Evolutionary conservation across 2,329 filamentous ascomycete species (phyloP).

Genomic region (Calonectria leucothoes): DNA sequence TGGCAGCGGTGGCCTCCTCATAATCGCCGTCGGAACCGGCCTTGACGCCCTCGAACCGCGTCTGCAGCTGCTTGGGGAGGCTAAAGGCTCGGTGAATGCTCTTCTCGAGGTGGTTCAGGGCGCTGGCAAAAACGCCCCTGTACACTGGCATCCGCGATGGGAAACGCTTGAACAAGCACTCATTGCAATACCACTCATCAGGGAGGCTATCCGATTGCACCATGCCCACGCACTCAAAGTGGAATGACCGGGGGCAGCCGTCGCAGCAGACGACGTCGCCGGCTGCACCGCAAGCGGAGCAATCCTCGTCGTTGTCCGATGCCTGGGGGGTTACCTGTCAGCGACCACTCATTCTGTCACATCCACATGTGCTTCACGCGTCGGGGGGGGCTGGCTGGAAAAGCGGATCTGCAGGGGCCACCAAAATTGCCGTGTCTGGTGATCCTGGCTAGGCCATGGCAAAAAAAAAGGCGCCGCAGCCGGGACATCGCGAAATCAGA

Average conservation of each 20-base stretch:
- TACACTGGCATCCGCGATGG: slow-evolving; percentile 58
- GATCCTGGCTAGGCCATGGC: slow-evolving; percentile 28
- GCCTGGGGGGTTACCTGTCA: slow-evolving; percentile 47
- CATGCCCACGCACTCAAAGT: slow-evolving; percentile 89
- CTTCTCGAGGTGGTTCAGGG: slow-evolving; percentile 74
- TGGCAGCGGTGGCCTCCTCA: slow-evolving; percentile 71
- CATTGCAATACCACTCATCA: slow-evolving; percentile 88
- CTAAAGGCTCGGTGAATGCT: slow-evolving; percentile 79
- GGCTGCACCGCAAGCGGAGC: slow-evolving; percentile 84
- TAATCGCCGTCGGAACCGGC: slow-evolving; percentile 84
- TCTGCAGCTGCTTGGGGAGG: slow-evolving; percentile 77
- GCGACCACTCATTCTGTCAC: slow-evolving; percentile 39
- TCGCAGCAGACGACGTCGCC: slow-evolving; percentile 94
- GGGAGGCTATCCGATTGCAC: slow-evolving; percentile 75
- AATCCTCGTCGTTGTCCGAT: slow-evolving; percentile 88
- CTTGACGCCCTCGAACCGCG: slow-evolving; percentile 82
- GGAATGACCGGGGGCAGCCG: slow-evolving; percentile 89
- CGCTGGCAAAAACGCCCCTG: slow-evolving; percentile 68
- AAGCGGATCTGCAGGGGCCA: slow-evolving; percentile 41
- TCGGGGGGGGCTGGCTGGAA: slow-evolving; percentile 36
- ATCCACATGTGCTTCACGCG: slow-evolving; percentile 33
- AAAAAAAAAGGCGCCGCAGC: slow-evolving; percentile 35
- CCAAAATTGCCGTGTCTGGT: slow-evolving; percentile 38
- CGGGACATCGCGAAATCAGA: slow-evolving; percentile 18
- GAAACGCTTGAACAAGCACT: slow-evolving; percentile 67